Base-by-base conservation (phyloP, 2,329 filamentous ascomycete genomes). In the Metarhizium guizhouense region DNA sequence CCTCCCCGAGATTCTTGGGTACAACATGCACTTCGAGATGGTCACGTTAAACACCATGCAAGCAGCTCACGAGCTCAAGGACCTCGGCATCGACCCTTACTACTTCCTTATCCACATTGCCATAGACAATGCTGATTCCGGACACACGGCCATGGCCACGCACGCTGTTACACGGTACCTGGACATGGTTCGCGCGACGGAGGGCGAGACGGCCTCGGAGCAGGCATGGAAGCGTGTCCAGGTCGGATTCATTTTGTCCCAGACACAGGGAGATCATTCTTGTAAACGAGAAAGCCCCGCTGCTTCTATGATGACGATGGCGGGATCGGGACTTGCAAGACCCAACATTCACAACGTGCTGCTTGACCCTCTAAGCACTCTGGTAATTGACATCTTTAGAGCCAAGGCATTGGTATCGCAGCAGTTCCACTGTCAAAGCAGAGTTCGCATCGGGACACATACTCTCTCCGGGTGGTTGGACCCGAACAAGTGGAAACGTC, bases 21-120 rank as follows among this genome's bases (percentile, higher is more conserved):
- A 78, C 60, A 80, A 78, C 59, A 67, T 80, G 64, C 71, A 75
- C 30, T 79, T 73, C 54, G 76, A 80, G 59, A 62, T 64, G 32
- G 53, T 77, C 14, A 67, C 72, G 2, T 58, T 74, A 18, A 54
- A 56, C 13, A 55, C 50, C 7, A 38, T 55, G 42, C 43, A 48
- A 14, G 47, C 56, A 4, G 47, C 69, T 73, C 53, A 72, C 42
- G 77, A 80, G 61, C 64, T 79, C 29, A 64, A 63, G 14, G 75
- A 76, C 58, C 55, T 80, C 25, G 63, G 64, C 5, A 57, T 80
- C 8, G 66, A 76, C 54, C 62, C 71, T 0, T 74, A 74, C 45
- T 80, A 79, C 60, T 81, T 79, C 60, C 61, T 72, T n/a, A 64
- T 81, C 4, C 77, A 80, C 62, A 66, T 79, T 45, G 69, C 73